Evolutionary conservation across 176 grass and related monocot genomes (phyloP), one percentile per base, ranked within the genome.

Genomic region (Saccharum officinarum): DNA sequence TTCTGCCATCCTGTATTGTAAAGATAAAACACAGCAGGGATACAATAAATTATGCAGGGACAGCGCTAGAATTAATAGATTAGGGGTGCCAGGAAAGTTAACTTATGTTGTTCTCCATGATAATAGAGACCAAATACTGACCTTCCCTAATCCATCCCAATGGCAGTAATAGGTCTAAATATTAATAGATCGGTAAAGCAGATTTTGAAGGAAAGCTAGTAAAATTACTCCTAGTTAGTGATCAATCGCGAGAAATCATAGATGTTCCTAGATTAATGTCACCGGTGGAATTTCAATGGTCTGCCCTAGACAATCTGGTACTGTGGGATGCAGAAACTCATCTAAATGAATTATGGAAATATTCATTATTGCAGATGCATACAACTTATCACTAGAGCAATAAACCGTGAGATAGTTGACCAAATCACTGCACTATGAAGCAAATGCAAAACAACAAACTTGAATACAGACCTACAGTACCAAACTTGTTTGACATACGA

Each of bases 1-100:
- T 69, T 23, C 3, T 20, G 12, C 86, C 86, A 76, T 60, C 20
- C 90, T 85, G 61, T 28, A 73, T 79, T 28, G 15, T 33, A 68
- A 42, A 63, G 16, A 76, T 28, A 82, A 17, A 73, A 30, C 18
- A 80, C 8, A 49, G 13, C 15, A 57, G 26, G 40, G 36, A 50
- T 25, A 46, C 34, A 73, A 79, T 80, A 55, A 55, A 55, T 55
- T 54, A 55, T 55, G 52, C 52, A 69, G 67, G 67, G 18, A 55
- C 2, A 20, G 6, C 5, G 2, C 6, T 5, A 8, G 18, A 55
- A 55, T 22, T 55, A 55, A 55, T 8, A 55, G 52, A 55, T 22
- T 55, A 55, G 18, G 6, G 18, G 7, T 2, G 6, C 18, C 17
- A 55, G 52, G 52, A 20, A 55, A 49, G 46, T 49, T 18, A 67